These are phyloP conservation scores for Clavulina sp. DNA, from an alignment of 768 basidiomycete genomes.

Conservation along the genomic window DNA sequence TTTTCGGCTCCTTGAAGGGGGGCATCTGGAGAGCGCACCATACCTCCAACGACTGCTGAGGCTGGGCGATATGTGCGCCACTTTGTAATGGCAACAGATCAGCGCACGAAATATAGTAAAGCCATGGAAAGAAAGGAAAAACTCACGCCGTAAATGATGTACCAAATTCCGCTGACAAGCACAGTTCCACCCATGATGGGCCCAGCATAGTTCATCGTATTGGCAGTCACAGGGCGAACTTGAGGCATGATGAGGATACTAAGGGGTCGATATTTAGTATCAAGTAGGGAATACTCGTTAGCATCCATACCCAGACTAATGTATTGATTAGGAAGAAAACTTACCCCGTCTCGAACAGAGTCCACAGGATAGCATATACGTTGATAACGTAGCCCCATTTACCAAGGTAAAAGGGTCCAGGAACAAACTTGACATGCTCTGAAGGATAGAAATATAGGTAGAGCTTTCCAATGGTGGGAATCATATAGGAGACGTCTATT, in stretches of 20 bases:
- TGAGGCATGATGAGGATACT: slow-evolving; percentile 14
- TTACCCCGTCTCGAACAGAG: slow-evolving; percentile 11
- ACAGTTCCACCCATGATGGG: slow-evolving; percentile 13
- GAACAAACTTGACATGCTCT: slow-evolving; percentile 8
- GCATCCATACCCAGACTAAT: no score
- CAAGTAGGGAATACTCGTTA: not conserved
- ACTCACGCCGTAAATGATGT: slow-evolving; percentile 12
- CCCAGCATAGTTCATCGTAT: slow-evolving; percentile 14
- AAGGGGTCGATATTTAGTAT: not conserved
- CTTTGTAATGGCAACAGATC: no score
- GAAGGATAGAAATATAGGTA: slow-evolving; percentile 3
- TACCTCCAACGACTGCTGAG: no score
- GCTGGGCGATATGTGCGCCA: no score
- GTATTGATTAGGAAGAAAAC: not conserved
- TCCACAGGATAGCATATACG: slow-evolving; percentile 12
- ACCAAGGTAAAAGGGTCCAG: slow-evolving; percentile 12
- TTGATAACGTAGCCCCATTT: slow-evolving; percentile 12
- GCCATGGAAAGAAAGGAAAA: no score
- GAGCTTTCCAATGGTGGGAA: slow-evolving; percentile 9
- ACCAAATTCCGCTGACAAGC: slow-evolving; percentile 12
- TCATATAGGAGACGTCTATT: slow-evolving; percentile 3
- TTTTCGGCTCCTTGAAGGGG: no score
- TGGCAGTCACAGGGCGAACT: slow-evolving; percentile 12
- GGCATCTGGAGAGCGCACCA: no score
- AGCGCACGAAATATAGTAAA: no score